A percentile compares a stretch with the other conserved stretches of the same genome.
These are phyloP conservation scores for Suillus cothurnatus DNA, from an alignment of 768 basidiomycete species.

Conservation along the genomic window DNA sequence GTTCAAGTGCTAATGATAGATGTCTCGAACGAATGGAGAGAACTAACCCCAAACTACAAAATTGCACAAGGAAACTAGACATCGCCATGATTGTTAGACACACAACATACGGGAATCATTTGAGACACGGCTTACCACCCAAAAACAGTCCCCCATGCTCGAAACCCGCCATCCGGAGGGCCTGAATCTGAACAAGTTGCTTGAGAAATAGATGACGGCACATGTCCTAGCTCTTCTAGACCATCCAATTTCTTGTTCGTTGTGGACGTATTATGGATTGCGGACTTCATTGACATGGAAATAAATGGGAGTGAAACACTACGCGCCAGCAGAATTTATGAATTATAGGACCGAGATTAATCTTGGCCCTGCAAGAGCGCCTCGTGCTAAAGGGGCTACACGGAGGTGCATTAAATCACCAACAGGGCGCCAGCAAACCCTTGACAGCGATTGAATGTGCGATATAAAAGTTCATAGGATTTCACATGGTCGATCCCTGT, in stretches of 20 bases:
- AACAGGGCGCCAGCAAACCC: neutral
- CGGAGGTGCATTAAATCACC: neutral
- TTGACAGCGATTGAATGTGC: neutral
- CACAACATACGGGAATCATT: neutral
- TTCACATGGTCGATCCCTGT: neutral
- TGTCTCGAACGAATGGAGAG: neutral
- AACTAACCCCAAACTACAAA: conserved; percentile 28
- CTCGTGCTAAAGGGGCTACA: neutral
- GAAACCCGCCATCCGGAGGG: conserved; percentile 13
- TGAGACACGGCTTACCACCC: conserved; percentile 5
- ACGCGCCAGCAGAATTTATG: too few relatives aligned
- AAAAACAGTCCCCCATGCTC: conserved; percentile 16
- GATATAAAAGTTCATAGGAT: neutral
- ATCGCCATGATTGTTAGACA: neutral
- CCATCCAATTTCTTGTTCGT: neutral
- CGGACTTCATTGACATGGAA: neutral
- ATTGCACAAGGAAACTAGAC: conserved; percentile 25
- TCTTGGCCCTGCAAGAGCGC: neutral
- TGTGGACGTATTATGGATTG: neutral
- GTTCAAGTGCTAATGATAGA: neutral
- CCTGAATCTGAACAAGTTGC: neutral
- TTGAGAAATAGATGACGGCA: neutral
- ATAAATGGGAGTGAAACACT: neutral
- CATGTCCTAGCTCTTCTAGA: neutral
- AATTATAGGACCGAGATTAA: neutral